Percentiles rank a stretch among this genome's conserved stretches.
phyloP scores from a whole-genome alignment of 2,329 filamentous ascomycete genomes.

The Colletotrichum tamarilloi region DNA sequence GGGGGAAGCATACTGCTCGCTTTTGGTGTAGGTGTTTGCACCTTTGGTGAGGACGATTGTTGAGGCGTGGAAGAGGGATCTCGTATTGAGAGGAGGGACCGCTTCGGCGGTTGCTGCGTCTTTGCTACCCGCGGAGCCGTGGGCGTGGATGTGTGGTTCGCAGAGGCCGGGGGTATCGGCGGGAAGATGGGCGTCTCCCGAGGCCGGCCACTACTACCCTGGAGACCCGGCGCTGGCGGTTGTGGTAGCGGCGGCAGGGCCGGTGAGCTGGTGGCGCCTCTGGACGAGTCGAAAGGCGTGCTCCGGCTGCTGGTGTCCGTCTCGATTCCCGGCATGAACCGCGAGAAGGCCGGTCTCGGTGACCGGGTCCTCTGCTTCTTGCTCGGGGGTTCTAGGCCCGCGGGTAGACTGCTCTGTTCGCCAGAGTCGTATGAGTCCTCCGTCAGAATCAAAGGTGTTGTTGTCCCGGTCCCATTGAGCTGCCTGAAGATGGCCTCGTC shows the following conservation, averaged over 20 bases:
- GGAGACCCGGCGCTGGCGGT: background rate
- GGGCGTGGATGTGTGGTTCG: background rate
- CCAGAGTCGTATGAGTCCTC: slow-evolving; percentile 17
- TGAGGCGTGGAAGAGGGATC: background rate
- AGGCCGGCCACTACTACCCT: background rate
- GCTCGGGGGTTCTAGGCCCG: background rate
- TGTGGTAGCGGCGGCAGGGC: slow-evolving; percentile 15
- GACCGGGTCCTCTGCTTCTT: slow-evolving; percentile 30
- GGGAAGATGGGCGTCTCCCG: background rate
- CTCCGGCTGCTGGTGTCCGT: slow-evolving; percentile 20
- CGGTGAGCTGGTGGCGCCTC: slow-evolving; percentile 23
- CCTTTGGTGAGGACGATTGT: background rate
- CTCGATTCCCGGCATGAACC: background rate
- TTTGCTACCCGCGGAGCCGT: background rate
- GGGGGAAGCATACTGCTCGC: background rate
- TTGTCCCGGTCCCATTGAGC: slow-evolving; percentile 13
- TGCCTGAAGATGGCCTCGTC: slow-evolving; percentile 29
- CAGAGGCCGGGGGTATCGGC: slow-evolving; percentile 14
- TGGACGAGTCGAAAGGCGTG: slow-evolving; percentile 19
- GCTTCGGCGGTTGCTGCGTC: background rate
- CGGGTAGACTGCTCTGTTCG: background rate
- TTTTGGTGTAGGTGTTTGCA: background rate
- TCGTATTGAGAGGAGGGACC: slow-evolving; percentile 17
- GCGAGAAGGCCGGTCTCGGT: background rate
- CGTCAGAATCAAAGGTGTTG: background rate